phyloP scores from a whole-genome alignment of 2,329 filamentous ascomycete species.

The Fusarium pseudoanthophilum region DNA sequence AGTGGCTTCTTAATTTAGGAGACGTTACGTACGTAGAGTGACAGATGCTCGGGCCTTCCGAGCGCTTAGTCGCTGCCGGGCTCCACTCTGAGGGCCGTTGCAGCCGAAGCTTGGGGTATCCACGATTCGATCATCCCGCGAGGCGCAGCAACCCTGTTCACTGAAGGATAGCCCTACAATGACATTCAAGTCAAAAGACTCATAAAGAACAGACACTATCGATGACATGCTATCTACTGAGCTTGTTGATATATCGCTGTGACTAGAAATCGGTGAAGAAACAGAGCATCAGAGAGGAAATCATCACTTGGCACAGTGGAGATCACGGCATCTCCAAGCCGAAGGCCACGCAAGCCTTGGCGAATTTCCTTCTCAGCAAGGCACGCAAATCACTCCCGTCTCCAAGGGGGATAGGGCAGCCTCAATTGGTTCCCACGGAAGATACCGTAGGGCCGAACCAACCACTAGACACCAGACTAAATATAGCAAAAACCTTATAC shows the following conservation, averaged over 20 bases:
- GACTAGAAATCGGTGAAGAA: rapidly evolving
- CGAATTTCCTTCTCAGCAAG: background rate
- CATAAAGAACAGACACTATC: rapidly evolving
- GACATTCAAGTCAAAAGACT: background rate
- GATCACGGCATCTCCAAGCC: slow-evolving; percentile 27
- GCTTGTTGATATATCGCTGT: rapidly evolving
- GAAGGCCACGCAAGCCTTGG: slow-evolving; percentile 29
- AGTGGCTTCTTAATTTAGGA: background rate
- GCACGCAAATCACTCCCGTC: background rate
- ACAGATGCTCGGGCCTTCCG: slow-evolving; percentile 9
- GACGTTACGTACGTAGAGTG: background rate
- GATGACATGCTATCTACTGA: rapidly evolving
- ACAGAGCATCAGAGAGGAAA: background rate
- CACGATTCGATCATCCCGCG: slow-evolving; percentile 12
- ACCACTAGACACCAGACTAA: background rate
- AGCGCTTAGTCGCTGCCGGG: background rate
- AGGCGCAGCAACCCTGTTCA: slow-evolving; percentile 23
- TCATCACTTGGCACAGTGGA: slow-evolving; percentile 30
- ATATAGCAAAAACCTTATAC: slow-evolving; percentile 6
- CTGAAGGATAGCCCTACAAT: background rate
- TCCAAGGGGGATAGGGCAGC: background rate
- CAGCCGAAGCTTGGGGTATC: slow-evolving; percentile 16
- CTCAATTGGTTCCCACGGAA: background rate
- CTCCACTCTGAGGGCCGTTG: slow-evolving; percentile 12
- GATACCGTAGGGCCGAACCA: background rate